phyloP scores from a whole-genome alignment of 202 grass and related monocot genomes.

The Musa balbisiana region DNA sequence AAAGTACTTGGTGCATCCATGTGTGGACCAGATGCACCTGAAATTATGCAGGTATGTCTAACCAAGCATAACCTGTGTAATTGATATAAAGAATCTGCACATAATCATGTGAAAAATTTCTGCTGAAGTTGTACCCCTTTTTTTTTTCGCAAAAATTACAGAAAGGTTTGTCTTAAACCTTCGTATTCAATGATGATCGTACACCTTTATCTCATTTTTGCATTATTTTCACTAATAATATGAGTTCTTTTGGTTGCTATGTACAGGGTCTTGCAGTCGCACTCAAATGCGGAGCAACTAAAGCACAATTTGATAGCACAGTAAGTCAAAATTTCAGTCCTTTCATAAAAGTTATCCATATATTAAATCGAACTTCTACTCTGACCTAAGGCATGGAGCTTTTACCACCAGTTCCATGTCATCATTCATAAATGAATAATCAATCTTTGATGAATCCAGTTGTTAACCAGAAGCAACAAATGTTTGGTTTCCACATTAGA shows the following conservation, averaged over 20 bases:
- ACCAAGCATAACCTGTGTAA: not conserved
- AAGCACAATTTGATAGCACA: slow-evolving; percentile 70
- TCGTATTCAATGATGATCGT: not conserved
- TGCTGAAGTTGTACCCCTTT: not conserved
- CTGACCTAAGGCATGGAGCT: not conserved
- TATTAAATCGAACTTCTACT: not conserved
- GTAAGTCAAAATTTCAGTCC: slow-evolving; percentile 30
- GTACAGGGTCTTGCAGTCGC: slow-evolving; percentile 69
- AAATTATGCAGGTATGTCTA: slow-evolving; percentile 83
- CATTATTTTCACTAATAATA: not conserved
- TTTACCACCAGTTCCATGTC: not conserved
- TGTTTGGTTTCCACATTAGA: no score
- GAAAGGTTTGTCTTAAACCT: not conserved
- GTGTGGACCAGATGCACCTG: slow-evolving; percentile 93
- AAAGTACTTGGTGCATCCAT: slow-evolving; percentile 83
- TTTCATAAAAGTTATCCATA: not conserved
- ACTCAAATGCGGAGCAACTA: slow-evolving; percentile 74
- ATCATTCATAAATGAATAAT: not conserved
- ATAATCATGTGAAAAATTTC: not conserved
- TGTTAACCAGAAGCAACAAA: no score
- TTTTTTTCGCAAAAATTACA: not conserved
- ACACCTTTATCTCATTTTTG: no score
- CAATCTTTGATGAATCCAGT: not conserved
- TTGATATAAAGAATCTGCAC: not conserved
- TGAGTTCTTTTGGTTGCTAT: not conserved